Percentiles rank a stretch among this genome's conserved stretches.
phyloP scores from a whole-genome alignment of 352 stramenopile species.

The Globisporangium perplexum region DNA sequence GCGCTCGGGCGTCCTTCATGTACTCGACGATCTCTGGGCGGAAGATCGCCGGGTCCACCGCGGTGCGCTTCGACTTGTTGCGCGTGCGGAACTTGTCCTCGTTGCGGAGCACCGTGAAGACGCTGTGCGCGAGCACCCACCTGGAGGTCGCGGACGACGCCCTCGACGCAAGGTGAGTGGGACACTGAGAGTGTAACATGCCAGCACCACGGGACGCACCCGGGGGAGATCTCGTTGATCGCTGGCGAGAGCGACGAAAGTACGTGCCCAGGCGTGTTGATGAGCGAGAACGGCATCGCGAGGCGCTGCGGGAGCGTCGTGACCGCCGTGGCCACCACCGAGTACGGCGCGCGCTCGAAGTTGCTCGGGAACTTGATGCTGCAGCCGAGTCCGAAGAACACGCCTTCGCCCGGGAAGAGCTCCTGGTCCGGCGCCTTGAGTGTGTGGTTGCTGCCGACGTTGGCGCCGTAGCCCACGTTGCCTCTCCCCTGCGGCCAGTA shows the following conservation, averaged over 20 bases:
- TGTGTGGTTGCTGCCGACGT: conserved; percentile 97
- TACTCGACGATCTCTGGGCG: conserved; percentile 65
- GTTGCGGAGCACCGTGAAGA: conserved; percentile 90
- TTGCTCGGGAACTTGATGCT: conserved; percentile 96
- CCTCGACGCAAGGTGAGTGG: background rate
- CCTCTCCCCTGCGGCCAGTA: conserved; percentile 91
- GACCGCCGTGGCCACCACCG: conserved; percentile 92
- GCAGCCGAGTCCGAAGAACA: conserved; percentile 94
- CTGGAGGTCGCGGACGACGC: conserved; percentile 14
- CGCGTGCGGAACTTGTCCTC: conserved; percentile 84
- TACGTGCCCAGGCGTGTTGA: conserved; percentile 70
- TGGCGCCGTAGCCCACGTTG: conserved; percentile 93
- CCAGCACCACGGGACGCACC: conserved; percentile 22
- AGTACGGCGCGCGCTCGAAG: conserved; percentile 90
- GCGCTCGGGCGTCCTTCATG: conserved; percentile 61
- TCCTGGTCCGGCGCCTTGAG: conserved; percentile 89
- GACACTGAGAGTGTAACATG: too few species aligned
- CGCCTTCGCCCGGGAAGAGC: conserved; percentile 88
- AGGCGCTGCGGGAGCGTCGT: conserved; percentile 86
- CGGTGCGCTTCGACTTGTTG: conserved; percentile 66
- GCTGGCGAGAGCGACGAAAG: conserved; percentile 74
- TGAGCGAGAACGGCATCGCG: conserved; percentile 74
- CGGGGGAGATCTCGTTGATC: conserved; percentile 82
- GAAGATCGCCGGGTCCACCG: conserved; percentile 60
- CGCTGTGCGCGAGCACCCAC: conserved; percentile 88